A percentile compares a stretch with the other conserved stretches of the same genome.
These are phyloP conservation scores for Exsudoporus frostii DNA, from an alignment of 768 basidiomycete species.

Conservation along the genomic window DNA sequence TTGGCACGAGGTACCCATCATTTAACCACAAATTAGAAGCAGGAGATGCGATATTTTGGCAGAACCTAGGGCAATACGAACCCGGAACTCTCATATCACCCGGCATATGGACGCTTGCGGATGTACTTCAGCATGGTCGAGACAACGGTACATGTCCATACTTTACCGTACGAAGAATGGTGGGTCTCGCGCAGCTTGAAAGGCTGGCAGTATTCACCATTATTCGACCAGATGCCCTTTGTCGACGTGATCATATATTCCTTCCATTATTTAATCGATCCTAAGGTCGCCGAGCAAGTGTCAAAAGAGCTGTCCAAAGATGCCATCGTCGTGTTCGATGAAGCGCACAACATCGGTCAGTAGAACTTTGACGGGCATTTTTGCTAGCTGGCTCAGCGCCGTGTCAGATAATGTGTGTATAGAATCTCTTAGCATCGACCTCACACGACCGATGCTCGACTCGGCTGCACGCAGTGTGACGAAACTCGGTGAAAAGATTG, in stretches of 20 bases:
- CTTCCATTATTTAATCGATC: conserved; percentile 97
- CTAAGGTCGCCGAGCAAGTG: conserved; percentile 98
- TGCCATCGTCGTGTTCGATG: conserved; percentile 98
- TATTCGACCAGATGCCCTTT: conserved; percentile 79
- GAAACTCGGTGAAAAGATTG: conserved; percentile 86
- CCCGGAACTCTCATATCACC: conserved; percentile 77
- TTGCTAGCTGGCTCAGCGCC: conserved; percentile 1
- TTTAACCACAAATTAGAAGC: neutral
- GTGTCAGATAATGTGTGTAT: conserved; percentile 92
- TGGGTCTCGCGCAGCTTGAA: conserved; percentile 33
- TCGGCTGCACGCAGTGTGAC: conserved; percentile 85
- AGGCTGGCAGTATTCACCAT: neutral
- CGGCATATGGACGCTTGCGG: conserved; percentile 93
- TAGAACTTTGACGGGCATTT: neutral
- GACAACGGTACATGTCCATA: conserved; percentile 90
- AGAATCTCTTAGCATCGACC: conserved; percentile 94
- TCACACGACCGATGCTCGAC: conserved; percentile 97
- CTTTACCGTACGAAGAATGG: conserved; percentile 95
- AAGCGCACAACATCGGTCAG: conserved; percentile 97
- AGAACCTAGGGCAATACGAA: conserved; percentile 84
- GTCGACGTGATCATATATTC: conserved; percentile 97
- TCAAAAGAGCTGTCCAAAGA: conserved; percentile 98
- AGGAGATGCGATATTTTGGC: conserved; percentile 2
- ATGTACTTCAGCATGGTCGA: conserved; percentile 84
- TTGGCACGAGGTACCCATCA: conserved; percentile 84